Percentiles rank a stretch among this genome's conserved stretches.
phyloP scores from a whole-genome alignment of 2,329 filamentous ascomycete species.

The Botryotinia convoluta region DNA sequence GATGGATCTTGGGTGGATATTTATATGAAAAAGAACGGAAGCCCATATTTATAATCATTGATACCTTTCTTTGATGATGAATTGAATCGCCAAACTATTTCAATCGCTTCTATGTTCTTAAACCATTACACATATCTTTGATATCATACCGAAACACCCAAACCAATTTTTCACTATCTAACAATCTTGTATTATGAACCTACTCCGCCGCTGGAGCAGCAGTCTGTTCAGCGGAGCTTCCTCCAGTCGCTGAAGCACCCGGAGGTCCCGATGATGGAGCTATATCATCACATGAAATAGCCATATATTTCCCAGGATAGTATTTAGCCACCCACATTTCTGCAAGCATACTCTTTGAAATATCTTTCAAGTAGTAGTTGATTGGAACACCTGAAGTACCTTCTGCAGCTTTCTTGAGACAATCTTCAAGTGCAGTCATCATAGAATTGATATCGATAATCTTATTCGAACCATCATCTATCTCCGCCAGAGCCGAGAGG shows the following conservation, averaged over 20 bases:
- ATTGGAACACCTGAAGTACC: not conserved
- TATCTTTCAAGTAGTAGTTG: not conserved
- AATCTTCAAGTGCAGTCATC: not conserved
- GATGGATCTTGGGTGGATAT: not conserved
- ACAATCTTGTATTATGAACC: not conserved
- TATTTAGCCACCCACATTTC: not conserved
- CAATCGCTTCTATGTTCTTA: not conserved
- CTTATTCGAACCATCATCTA: not conserved
- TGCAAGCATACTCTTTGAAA: not conserved
- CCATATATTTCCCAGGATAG: not conserved
- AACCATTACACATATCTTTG: not conserved
- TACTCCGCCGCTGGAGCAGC: not conserved
- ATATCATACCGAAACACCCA: not conserved
- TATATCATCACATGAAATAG: not conserved
- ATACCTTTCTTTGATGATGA: not conserved
- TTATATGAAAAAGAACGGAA: not conserved
- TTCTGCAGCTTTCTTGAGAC: not conserved
- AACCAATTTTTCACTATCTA: not conserved
- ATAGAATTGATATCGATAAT: not conserved
- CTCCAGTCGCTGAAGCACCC: not conserved
- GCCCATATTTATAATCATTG: not conserved
- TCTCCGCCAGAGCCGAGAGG: not conserved
- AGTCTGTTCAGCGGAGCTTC: not conserved
- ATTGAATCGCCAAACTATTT: not conserved
- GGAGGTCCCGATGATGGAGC: not conserved